These are phyloP conservation scores for Hypoxylon subgilvum DNA, from an alignment of 495 filamentous ascomycete genomes.

Conservation along the genomic window DNA sequence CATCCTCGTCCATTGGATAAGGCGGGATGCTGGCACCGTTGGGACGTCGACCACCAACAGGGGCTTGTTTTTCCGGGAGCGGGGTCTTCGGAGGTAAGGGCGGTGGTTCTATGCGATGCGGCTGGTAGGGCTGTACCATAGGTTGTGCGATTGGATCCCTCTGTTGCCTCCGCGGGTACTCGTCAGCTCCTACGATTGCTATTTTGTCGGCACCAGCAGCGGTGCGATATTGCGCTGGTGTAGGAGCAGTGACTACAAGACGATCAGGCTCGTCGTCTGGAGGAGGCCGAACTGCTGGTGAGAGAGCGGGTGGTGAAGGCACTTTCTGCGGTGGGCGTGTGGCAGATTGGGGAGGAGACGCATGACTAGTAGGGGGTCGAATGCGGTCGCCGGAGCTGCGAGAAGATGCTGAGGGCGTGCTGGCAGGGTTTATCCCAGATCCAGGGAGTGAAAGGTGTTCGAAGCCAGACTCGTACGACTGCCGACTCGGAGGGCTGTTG, in stretches of 20 bases:
- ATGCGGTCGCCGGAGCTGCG: slow-evolving; percentile 51
- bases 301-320: slow-evolving; percentile 42
- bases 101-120: slow-evolving; percentile 64
- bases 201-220: slow-evolving; percentile 65
- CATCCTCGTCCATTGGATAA: slow-evolving; percentile 82
- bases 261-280: slow-evolving; percentile 53
- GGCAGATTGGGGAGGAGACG: slow-evolving; percentile 44
- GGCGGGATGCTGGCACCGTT: slow-evolving; percentile 60
- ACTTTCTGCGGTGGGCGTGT: slow-evolving; percentile 39
- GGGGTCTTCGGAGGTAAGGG: slow-evolving; percentile 88
- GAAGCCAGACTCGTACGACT: slow-evolving; percentile 56
- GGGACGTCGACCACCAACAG: slow-evolving; percentile 33
- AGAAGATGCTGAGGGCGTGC: slow-evolving; percentile 51
- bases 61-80: slow-evolving; percentile 56
- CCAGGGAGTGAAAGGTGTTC: slow-evolving; percentile 48
- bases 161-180: slow-evolving; percentile 58
- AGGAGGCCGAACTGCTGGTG: slow-evolving; percentile 30
- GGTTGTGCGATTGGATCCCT: slow-evolving; percentile 38
- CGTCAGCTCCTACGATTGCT: slow-evolving; percentile 62
- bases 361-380: slow-evolving; percentile 29
- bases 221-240: slow-evolving; percentile 57
- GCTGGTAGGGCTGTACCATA: slow-evolving; percentile 52
- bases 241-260: slow-evolving; percentile 57
- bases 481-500: slow-evolving; percentile 45
- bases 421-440: slow-evolving; percentile 23